These are phyloP conservation scores for Linnemannia elongata DNA, from an alignment of 192 early-diverging fungal genomes.

Conservation along the genomic window DNA sequence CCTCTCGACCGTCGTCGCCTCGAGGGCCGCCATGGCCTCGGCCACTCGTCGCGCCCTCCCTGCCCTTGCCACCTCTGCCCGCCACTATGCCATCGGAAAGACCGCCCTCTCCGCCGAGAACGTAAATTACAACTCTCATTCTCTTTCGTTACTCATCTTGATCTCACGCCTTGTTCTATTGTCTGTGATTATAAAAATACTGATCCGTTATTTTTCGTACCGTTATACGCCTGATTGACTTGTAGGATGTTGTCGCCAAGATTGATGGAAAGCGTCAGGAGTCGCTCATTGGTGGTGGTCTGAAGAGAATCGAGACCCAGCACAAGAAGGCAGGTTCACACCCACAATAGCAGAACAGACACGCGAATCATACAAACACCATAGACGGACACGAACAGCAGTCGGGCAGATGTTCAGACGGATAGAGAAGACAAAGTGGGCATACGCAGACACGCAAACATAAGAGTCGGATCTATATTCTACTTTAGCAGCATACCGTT, in stretches of 20 bases:
- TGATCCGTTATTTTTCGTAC: neutral
- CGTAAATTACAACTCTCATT: constrained; percentile 8
- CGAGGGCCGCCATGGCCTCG: constrained; percentile 51
- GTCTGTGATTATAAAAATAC: neutral
- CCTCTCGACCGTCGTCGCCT: constrained; percentile 47
- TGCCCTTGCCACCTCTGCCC: constrained; percentile 46
- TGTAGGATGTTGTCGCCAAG: constrained; percentile 56
- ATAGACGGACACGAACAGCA: neutral
- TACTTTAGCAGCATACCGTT: constrained; percentile 1
- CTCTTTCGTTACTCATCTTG: neutral
- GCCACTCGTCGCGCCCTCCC: constrained; percentile 50
- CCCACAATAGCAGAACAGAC: neutral
- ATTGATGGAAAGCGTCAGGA: constrained; percentile 80
- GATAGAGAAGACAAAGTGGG: neutral
- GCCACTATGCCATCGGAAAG: constrained; percentile 56
- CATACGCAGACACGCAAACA: neutral
- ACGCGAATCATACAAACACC: neutral
- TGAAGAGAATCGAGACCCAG: constrained; percentile 83
- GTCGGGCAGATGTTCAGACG: neutral
- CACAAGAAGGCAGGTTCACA: constrained; percentile 78
- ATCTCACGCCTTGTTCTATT: too few species aligned
- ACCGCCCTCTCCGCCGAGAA: constrained; percentile 53
- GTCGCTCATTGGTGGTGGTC: constrained; percentile 83
- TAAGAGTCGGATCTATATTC: neutral
- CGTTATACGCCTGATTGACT: neutral